Conservation (phyloP, 257 asterid species). For the Solanum pimpinellifolium region DNA sequence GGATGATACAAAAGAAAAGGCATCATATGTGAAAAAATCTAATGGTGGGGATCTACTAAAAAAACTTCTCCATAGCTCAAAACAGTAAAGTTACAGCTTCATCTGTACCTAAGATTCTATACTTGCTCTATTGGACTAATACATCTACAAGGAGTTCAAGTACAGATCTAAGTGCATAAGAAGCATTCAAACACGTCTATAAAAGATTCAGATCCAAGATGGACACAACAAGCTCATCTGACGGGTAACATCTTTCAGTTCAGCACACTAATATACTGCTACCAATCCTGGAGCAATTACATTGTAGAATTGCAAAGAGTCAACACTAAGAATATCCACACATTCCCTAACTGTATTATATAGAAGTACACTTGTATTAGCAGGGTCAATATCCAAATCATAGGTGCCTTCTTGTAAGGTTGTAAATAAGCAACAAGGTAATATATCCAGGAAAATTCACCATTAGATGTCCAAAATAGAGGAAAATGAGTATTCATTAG, state of each 20-base stretch:
- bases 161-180: not conserved
- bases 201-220: not conserved
- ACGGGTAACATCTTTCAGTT: not conserved
- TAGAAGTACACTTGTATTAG: not conserved
- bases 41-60: not conserved
- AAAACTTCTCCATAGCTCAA: not conserved
- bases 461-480: not conserved
- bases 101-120: not conserved
- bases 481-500: not conserved
- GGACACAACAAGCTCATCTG: not conserved
- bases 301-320: not conserved
- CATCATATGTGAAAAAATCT: not conserved
- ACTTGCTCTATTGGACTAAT: not conserved
- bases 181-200: not conserved
- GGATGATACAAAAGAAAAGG: not conserved
- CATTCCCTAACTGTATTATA: not conserved
- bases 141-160: not conserved
- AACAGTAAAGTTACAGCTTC: not conserved
- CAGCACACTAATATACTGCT: not conserved
- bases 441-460: not conserved
- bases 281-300: not conserved
- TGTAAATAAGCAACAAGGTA: not conserved
- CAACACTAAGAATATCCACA: not conserved
- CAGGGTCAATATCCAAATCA: not conserved
- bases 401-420: not conserved